Conservation (phyloP, 768 basidiomycete species). For the Kwoniella mangroviensis region DNA sequence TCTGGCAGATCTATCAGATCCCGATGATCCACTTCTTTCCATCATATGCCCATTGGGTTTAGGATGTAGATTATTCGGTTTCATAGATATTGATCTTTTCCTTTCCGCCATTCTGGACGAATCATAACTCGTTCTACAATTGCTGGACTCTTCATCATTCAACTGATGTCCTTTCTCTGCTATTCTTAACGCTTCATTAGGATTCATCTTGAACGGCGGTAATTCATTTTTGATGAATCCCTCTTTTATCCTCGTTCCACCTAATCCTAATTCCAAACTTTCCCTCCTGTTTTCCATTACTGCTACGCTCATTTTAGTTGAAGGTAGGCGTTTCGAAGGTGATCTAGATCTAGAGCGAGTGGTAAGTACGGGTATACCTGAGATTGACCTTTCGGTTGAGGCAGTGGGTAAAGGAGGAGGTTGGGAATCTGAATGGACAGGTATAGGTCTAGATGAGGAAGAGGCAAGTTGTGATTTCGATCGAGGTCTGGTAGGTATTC, state of each 20-base stretch:
- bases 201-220: constrained; percentile 44
- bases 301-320: constrained; percentile 11
- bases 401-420: constrained; percentile 7
- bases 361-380: constrained; percentile 18
- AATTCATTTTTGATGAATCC: constrained; percentile 50
- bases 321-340: neutral
- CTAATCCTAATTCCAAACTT: constrained; percentile 15
- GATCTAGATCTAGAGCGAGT: constrained; percentile 13
- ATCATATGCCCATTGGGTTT: neutral
- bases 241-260: constrained; percentile 21
- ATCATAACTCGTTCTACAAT: constrained; percentile 9
- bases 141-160: constrained; percentile 8
- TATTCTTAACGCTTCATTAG: constrained; percentile 44
- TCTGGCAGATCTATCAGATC: constrained; percentile 9
- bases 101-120: constrained; percentile 6
- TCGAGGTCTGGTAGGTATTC: constrained; percentile 25
- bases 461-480: constrained; percentile 21
- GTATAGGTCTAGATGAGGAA: neutral
- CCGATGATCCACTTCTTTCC: constrained; percentile 14
- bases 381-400: neutral
- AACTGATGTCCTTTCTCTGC: constrained; percentile 39
- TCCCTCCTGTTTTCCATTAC: constrained; percentile 1
- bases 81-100: constrained; percentile 22
- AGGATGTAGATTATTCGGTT: constrained; percentile 5
- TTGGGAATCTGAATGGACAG: neutral